Base-by-base conservation (phyloP, 306 rosid species). In the Gleditsia sinensis region DNA sequence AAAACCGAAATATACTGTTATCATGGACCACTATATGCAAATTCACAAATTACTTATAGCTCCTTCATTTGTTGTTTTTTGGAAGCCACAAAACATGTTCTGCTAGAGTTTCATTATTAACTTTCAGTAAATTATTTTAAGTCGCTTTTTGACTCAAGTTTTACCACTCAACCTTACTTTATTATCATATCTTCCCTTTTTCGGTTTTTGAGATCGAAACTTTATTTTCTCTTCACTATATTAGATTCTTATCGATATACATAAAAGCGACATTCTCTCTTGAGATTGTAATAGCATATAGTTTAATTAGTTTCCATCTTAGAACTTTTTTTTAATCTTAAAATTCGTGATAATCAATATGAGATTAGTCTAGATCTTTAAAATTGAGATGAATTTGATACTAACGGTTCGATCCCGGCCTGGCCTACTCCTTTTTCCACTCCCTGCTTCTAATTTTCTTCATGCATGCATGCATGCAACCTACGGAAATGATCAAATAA, bases 31-130 rank as follows among this genome's bases (percentile, higher is more conserved):
- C 76, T 65, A 62, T 55, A 42, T 55, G 56, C 16, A 66, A 34
- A 25, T 5, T 4, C 50, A 12, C 17, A 43, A 10, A 49, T 28
- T 42, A 40, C 66, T 75, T 25, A 28, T 20, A 37, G 42, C 72
- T 42, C 46, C 19, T 27, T 46, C n/a, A 28, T 69, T 81, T 81
- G 59, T 67, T 63, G 58, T 60, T 61, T 71, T 54, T 73, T 37
- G 60, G 55, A 76, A 25, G 27, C 77, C 58, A 51, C 51, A 62
- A 81, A 75, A 51, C 88, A 75, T 32, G 54, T 24, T 57, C 81
- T 75, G 69, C 75, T 37, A 75, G 57, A 75, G 62, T 70, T 83
- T 58, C 37, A 79, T 70, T 70, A 63, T 78, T 32, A 75, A 74
- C 80, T 62, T 74, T 78, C 73, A 69, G 71, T 14, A 36, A 58